These are phyloP conservation scores for Chaetomium cochliodes DNA, from an alignment of 495 filamentous ascomycete species.

Conservation along the genomic window DNA sequence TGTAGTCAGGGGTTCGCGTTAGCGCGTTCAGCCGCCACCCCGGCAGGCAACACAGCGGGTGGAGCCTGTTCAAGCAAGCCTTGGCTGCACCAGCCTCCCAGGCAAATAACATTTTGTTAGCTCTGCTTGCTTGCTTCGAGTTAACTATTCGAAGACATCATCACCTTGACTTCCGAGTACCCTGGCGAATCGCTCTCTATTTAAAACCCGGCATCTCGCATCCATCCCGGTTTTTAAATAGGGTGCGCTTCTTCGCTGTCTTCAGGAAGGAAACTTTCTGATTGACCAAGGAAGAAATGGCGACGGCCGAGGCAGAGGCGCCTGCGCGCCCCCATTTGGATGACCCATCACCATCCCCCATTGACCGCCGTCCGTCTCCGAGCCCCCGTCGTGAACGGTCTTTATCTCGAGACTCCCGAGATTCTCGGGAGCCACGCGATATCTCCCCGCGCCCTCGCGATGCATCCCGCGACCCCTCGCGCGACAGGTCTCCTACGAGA, in stretches of 20 bases:
- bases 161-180: neutral
- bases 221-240: neutral
- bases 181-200: neutral
- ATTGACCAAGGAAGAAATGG: conserved; percentile 23
- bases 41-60: conserved; percentile 7
- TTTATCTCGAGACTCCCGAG: neutral
- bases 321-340: conserved; percentile 26
- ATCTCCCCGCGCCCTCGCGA: conserved; percentile 4
- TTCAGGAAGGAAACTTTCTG: neutral
- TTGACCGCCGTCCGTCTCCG: conserved; percentile 5
- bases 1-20: conserved; percentile 32
- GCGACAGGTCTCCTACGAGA: conserved; percentile 18
- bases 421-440: neutral
- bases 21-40: conserved; percentile 6
- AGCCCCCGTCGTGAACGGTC: conserved; percentile 20
- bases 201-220: neutral
- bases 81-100: conserved; percentile 18
- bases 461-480: neutral
- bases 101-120: conserved; percentile 16
- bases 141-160: neutral
- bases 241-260: neutral
- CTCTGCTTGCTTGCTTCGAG: conserved; percentile 12
- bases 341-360: conserved; percentile 17
- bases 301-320: conserved; percentile 31
- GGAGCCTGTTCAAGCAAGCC: neutral